These are phyloP conservation scores for Eucalyptus erythrocorys DNA, from an alignment of 345 rosid species.

Conservation along the genomic window DNA sequence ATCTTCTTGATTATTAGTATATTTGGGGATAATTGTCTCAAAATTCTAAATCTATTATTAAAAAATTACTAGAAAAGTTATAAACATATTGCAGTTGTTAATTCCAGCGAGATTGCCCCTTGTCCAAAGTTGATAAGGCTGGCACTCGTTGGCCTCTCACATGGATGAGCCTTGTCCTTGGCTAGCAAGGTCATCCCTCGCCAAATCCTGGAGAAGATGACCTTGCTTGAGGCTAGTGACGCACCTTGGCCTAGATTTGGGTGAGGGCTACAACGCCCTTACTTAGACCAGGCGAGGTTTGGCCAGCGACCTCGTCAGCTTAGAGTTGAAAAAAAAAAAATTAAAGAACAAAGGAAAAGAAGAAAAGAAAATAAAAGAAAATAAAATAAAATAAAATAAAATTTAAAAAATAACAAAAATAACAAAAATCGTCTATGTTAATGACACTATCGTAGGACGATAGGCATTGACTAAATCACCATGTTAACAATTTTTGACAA, in stretches of 20 bases:
- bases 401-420: no score
- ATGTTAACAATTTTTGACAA: neutral
- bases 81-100: no score
- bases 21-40: neutral
- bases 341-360: neutral
- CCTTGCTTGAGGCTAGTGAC: rapidly evolving
- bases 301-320: rapidly evolving
- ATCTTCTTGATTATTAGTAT: neutral
- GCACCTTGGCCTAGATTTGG: neutral
- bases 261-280: neutral
- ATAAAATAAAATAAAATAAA: no score
- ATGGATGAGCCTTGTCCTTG: neutral
- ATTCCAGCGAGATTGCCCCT: rapidly evolving
- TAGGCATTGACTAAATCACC: rapidly evolving
- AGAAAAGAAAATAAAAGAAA: neutral
- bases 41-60: neutral
- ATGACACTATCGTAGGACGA: rapidly evolving
- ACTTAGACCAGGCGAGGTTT: rapidly evolving
- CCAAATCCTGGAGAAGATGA: rapidly evolving
- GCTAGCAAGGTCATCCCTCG: neutral
- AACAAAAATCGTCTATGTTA: neutral
- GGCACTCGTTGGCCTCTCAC: no score
- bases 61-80: neutral
- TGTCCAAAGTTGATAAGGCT: no score
- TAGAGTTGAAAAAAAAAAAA: neutral